These are phyloP conservation scores for Adiantum capillusveneris DNA, from an alignment of 75 land plant species.

Conservation along the genomic window DNA sequence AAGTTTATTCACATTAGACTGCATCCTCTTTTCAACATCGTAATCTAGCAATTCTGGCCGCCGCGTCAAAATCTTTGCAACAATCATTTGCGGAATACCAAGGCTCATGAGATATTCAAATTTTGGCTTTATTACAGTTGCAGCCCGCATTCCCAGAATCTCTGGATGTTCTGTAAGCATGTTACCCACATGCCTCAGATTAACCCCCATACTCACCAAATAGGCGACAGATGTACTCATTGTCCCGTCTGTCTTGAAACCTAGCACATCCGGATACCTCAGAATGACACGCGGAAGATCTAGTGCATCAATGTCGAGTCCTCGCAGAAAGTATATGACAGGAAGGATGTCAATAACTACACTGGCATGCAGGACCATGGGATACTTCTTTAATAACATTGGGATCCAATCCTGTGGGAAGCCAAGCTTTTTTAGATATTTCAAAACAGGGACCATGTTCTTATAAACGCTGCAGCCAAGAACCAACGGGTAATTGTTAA, in stretches of 20 bases:
- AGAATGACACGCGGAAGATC: constrained; percentile 48
- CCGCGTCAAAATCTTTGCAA: constrained; percentile 65
- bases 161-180: constrained; percentile 73
- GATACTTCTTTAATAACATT: constrained; percentile 52
- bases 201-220: constrained; percentile 73
- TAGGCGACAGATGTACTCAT: constrained; percentile 91
- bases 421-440: constrained; percentile 54
- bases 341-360: constrained; percentile 72
- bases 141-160: constrained; percentile 81
- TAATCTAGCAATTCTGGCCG: constrained; percentile 57
- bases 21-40: constrained; percentile 49
- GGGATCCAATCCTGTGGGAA: constrained; percentile 33
- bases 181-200: constrained; percentile 66
- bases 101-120: constrained; percentile 54
- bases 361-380: constrained; percentile 59
- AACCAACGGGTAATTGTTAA: constrained; percentile 73
- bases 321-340: constrained; percentile 56
- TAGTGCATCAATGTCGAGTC: constrained; percentile 52
- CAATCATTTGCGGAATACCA: constrained; percentile 49
- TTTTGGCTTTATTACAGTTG: constrained; percentile 53
- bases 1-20: constrained; percentile 56
- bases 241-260: constrained; percentile 79
- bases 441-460: constrained; percentile 66
- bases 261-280: constrained; percentile 67
- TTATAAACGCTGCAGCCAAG: constrained; percentile 75